Evolutionary conservation across 1,284 basidiomycete genomes (phyloP).

Genomic region (Cutaneotrichosporon sp.): DNA sequence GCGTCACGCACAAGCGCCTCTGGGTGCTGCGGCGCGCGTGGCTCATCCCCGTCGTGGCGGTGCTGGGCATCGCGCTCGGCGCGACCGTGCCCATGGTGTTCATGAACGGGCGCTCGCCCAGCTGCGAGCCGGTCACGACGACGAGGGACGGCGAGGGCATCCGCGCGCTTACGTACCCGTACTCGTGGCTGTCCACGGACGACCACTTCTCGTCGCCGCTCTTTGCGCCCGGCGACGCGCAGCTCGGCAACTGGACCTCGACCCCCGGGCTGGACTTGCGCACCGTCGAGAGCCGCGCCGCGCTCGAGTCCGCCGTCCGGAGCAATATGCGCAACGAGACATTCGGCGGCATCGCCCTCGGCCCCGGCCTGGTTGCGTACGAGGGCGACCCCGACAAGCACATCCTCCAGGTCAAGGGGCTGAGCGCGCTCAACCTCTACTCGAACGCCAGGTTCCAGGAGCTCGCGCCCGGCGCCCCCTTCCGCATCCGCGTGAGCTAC

Average conservation of each 20-base stretch:
- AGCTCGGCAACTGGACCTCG: slow-evolving; percentile 15
- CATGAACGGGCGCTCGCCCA: slow-evolving; percentile 59
- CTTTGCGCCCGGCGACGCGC: slow-evolving; percentile 38
- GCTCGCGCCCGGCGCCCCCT: slow-evolving; percentile 55
- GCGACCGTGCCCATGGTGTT: slow-evolving; percentile 67
- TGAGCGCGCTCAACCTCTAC: slow-evolving; percentile 65
- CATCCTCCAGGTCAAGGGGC: slow-evolving; percentile 52
- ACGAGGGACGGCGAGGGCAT: slow-evolving; percentile 15
- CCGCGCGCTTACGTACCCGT: slow-evolving; percentile 28
- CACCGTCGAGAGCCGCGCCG: slow-evolving; percentile 57
- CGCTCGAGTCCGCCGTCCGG: slow-evolving; percentile 60
- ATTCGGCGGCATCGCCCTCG: slow-evolving; percentile 65
- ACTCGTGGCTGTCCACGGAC: slow-evolving; percentile 55
- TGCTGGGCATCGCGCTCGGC: slow-evolving; percentile 65
- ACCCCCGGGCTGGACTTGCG: slow-evolving; percentile 19
- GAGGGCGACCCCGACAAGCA: slow-evolving; percentile 3
- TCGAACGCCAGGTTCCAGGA: slow-evolving; percentile 67
- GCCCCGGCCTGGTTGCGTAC: slow-evolving; percentile 49
- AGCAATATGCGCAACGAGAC: slow-evolving; percentile 59
- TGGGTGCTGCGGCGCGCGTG: slow-evolving; percentile 67
- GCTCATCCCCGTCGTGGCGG: slow-evolving; percentile 64
- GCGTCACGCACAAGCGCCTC: slow-evolving; percentile 71
- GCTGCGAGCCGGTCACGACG: slow-evolving; percentile 52
- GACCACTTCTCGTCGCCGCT: slow-evolving; percentile 54
- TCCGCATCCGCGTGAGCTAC: slow-evolving; percentile 67